Evolutionary conservation across 441 rosid species (phyloP).

Genomic region (Populus hybrid): DNA sequence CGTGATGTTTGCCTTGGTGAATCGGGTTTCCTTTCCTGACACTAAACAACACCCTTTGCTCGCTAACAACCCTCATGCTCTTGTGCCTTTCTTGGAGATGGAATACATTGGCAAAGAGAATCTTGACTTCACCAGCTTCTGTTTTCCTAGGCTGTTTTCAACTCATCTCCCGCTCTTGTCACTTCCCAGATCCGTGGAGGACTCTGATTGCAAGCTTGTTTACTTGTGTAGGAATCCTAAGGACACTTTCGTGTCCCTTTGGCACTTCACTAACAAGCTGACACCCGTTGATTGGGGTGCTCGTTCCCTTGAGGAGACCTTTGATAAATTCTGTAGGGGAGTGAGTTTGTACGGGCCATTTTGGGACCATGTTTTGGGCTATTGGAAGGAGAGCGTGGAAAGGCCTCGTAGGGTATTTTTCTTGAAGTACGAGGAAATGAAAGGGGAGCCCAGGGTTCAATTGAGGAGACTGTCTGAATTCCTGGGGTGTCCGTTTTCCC

Average conservation of each 20-base stretch:
- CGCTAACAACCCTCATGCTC: constrained; percentile 44
- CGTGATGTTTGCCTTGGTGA: constrained; percentile 41
- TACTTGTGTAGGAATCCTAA: constrained; percentile 68
- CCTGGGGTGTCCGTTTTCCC: constrained; percentile 39
- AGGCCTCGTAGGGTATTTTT: constrained; percentile 34
- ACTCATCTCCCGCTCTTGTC: constrained; percentile 41
- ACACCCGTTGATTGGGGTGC: constrained; percentile 28
- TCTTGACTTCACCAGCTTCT: constrained; percentile 26
- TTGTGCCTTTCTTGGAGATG: constrained; percentile 50
- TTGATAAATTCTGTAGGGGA: constrained; percentile 51
- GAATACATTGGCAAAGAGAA: constrained; percentile 19
- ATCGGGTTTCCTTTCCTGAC: constrained; percentile 28
- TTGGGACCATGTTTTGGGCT: constrained; percentile 55
- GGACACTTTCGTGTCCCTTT: constrained; percentile 60
- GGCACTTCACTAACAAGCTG: constrained; percentile 58
- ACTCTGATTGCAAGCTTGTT: constrained; percentile 47
- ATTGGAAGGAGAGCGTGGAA: constrained; percentile 44
- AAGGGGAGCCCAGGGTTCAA: constrained; percentile 24
- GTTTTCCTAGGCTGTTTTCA: constrained; percentile 46
- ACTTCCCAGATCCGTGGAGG: constrained; percentile 36
- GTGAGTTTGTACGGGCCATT: constrained; percentile 49
- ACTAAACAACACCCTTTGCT: constrained; percentile 45
- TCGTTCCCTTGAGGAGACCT: constrained; percentile 35
- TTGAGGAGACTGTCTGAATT: constrained; percentile 39
- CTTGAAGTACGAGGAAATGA: constrained; percentile 49